These are phyloP conservation scores for Dissophora ornata DNA, from an alignment of 192 early-diverging fungal genomes.

Conservation along the genomic window DNA sequence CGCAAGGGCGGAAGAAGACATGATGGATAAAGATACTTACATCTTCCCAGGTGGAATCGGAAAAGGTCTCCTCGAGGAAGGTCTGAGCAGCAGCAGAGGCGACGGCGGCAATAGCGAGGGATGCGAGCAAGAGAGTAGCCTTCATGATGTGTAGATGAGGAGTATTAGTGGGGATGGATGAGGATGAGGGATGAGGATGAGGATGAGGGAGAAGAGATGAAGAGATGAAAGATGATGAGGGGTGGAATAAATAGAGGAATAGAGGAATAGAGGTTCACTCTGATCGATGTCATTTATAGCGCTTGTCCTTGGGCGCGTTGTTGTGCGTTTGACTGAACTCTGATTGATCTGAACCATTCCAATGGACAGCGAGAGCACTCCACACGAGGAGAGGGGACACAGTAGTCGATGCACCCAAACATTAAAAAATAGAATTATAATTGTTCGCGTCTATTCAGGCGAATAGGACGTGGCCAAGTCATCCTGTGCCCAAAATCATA, in stretches of 20 bases:
- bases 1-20: not conserved
- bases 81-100: constrained; percentile 51
- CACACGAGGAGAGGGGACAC: too few species aligned
- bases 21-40: constrained; percentile 22
- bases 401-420: too few species aligned
- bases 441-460: too few species aligned
- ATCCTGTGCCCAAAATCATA: too few species aligned
- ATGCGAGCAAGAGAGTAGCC: constrained; percentile 47
- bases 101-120: constrained; percentile 53
- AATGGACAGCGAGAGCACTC: too few species aligned
- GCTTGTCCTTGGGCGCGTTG: too few species aligned
- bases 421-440: too few species aligned
- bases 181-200: not conserved
- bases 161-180: not conserved
- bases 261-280: too few species aligned
- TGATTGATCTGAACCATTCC: too few species aligned
- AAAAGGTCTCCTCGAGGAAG: constrained; percentile 92
- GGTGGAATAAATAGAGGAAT: not conserved
- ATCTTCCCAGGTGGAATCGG: constrained; percentile 66
- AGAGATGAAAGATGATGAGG: not conserved
- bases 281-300: too few species aligned
- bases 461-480: too few species aligned
- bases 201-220: constrained; percentile 1
- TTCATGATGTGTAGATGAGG: constrained; percentile 32
- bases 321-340: too few species aligned